phyloP scores from a whole-genome alignment of 345 rosid species.

The Eutrema yunnanense region DNA sequence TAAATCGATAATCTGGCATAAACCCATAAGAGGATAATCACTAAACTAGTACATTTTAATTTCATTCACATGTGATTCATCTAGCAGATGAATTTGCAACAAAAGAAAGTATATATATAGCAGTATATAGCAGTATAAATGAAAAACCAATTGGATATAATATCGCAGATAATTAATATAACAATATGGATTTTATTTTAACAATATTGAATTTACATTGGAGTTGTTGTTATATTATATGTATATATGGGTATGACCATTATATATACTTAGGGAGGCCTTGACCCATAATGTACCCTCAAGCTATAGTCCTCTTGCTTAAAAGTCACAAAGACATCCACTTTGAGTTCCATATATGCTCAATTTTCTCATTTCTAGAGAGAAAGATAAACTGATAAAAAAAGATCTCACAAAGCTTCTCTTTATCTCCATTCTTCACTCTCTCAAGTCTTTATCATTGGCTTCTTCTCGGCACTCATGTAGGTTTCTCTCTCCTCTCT shows the following conservation, averaged over 20 bases:
- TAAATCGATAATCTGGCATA: not conserved
- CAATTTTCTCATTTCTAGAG: slow-evolving; percentile 8
- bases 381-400: slow-evolving; percentile 6
- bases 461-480: slow-evolving; percentile 52
- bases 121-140: not conserved
- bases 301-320: slow-evolving; percentile 8
- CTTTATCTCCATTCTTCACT: slow-evolving; percentile 39
- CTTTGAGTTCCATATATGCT: slow-evolving; percentile 13
- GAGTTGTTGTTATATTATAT: not conserved
- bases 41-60: too few relatives aligned
- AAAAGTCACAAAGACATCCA: slow-evolving; percentile 14
- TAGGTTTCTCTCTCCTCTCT: slow-evolving; percentile 40
- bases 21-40: too few relatives aligned
- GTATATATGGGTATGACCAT: not conserved
- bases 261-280: slow-evolving; percentile 4
- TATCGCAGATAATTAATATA: not conserved
- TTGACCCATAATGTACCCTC: slow-evolving; percentile 14
- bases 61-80: too few relatives aligned
- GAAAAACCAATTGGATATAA: not conserved
- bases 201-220: not conserved
- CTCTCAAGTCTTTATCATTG: slow-evolving; percentile 43
- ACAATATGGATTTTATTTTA: not conserved
- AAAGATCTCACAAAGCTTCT: slow-evolving; percentile 55
- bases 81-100: too few relatives aligned
- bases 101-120: not conserved